Conservation (phyloP, 2,329 filamentous ascomycete species). For the Aspergillus novofumigatus region DNA sequence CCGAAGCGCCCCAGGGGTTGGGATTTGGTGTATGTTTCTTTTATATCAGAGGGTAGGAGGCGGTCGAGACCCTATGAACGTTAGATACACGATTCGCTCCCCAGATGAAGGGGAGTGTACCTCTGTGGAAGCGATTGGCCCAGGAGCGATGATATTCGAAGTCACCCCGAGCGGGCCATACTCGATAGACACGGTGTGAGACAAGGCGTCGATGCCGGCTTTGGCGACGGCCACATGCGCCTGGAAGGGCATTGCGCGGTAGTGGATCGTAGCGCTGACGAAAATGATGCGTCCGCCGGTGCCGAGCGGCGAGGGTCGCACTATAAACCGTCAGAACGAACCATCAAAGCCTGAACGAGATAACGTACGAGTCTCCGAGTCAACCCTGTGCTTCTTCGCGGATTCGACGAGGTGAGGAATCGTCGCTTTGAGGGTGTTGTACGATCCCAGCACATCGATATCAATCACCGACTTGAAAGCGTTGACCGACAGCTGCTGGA, state of each 20-base stretch:
- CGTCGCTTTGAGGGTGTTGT: constrained; percentile 91
- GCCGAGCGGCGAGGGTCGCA: constrained; percentile 41
- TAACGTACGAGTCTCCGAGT: constrained; percentile 52
- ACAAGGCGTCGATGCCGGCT: constrained; percentile 81
- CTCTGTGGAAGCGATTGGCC: constrained; percentile 81
- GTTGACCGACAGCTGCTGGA: constrained; percentile 76
- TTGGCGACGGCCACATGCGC: constrained; percentile 90
- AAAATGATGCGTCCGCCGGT: constrained; percentile 84
- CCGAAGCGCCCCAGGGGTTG: constrained; percentile 76
- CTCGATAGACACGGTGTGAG: constrained; percentile 75
- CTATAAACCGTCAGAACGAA: constrained; percentile 11
- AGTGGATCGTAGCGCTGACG: constrained; percentile 87
- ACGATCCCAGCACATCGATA: constrained; percentile 90
- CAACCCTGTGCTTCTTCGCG: constrained; percentile 58
- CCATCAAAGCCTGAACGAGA: too few relatives aligned
- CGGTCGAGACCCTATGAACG: constrained; percentile 59
- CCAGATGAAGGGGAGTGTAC: constrained; percentile 15
- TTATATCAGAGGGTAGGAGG: constrained; percentile 52
- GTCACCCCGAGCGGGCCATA: constrained; percentile 84
- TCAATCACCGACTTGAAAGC: constrained; percentile 95
- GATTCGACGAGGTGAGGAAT: constrained; percentile 75
- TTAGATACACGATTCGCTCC: not conserved
- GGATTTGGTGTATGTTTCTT: constrained; percentile 41
- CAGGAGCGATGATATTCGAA: constrained; percentile 84
- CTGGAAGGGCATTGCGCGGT: constrained; percentile 79